These are phyloP conservation scores for Aspergillus ochraceus DNA, from an alignment of 2,329 filamentous ascomycete species.

Conservation along the genomic window DNA sequence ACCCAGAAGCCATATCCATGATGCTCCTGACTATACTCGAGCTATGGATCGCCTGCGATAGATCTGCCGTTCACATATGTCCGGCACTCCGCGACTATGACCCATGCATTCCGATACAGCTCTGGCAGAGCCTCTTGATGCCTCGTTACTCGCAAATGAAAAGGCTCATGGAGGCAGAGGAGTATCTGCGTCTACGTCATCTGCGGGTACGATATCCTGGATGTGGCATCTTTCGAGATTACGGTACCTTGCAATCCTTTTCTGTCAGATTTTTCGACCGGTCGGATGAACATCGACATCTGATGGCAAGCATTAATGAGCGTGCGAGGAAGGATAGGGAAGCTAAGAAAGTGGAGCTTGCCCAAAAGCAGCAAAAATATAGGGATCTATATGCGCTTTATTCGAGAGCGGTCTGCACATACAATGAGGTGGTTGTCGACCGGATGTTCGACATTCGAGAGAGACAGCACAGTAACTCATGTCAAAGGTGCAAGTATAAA, in stretches of 20 bases:
- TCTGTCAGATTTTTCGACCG: slow-evolving; percentile 50
- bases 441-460: slow-evolving; percentile 2
- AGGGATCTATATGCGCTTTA: slow-evolving; percentile 22
- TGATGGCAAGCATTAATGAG: slow-evolving; percentile 40
- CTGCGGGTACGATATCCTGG: slow-evolving; percentile 24
- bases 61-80: slow-evolving; percentile 39
- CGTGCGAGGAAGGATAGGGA: slow-evolving; percentile 20
- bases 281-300: slow-evolving; percentile 41
- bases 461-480: slow-evolving; percentile 23
- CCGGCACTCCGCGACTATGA: slow-evolving; percentile 50
- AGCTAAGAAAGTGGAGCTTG: slow-evolving; percentile 28
- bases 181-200: slow-evolving; percentile 39
- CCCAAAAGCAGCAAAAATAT: slow-evolving; percentile 28
- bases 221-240: slow-evolving; percentile 40
- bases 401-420: slow-evolving; percentile 5
- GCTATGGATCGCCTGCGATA: slow-evolving; percentile 61
- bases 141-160: slow-evolving; percentile 23
- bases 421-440: slow-evolving; percentile 3
- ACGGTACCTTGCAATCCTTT: slow-evolving; percentile 44
- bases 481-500: slow-evolving; percentile 38
- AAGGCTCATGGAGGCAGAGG: slow-evolving; percentile 43
- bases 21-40: slow-evolving; percentile 60
- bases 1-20: slow-evolving; percentile 51
- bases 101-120: slow-evolving; percentile 41
- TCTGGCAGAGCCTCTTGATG: slow-evolving; percentile 21